A percentile compares a stretch with the other conserved stretches of the same genome.
phyloP scores from a whole-genome alignment of 1,139 yeast genomes.

The Kurtzmaniella quercitrusa region DNA sequence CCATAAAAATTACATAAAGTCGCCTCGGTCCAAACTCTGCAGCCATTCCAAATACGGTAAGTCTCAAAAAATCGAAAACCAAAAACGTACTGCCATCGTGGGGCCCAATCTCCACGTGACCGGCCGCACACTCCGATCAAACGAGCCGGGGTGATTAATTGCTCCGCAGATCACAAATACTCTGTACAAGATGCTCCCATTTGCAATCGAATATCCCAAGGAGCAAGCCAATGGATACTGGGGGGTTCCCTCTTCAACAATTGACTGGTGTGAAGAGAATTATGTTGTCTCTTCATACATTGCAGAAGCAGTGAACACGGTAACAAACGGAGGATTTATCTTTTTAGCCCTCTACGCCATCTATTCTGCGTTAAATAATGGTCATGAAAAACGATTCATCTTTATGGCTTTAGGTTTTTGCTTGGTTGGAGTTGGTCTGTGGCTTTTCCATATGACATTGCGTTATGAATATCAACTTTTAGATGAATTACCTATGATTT shows the following conservation, averaged over 20 bases:
- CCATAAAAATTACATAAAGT: too few relatives aligned
- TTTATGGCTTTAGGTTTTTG: slow-evolving; percentile 75
- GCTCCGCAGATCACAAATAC: not conserved
- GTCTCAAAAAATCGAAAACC: not conserved
- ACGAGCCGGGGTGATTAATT: not conserved
- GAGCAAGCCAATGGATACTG: slow-evolving; percentile 42
- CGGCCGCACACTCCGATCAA: not conserved
- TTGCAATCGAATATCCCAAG: slow-evolving; percentile 43
- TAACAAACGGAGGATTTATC: slow-evolving; percentile 70
- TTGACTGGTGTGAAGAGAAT: slow-evolving; percentile 97
- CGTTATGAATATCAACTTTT: slow-evolving; percentile 82
- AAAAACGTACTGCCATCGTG: too few relatives aligned
- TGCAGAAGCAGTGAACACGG: slow-evolving; percentile 85
- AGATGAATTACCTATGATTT: slow-evolving; percentile 97
- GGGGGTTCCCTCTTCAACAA: slow-evolving; percentile 63
- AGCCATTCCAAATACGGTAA: not conserved
- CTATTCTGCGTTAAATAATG: slow-evolving; percentile 53
- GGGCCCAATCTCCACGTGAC: not conserved
- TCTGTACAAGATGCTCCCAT: slow-evolving; percentile 35
- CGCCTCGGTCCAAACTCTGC: too few relatives aligned
- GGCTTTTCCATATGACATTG: slow-evolving; percentile 96
- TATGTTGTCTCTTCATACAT: slow-evolving; percentile 79
- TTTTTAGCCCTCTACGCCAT: slow-evolving; percentile 66
- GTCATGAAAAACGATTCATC: slow-evolving; percentile 66
- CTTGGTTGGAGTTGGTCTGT: slow-evolving; percentile 86